These are phyloP conservation scores for Aspergillus campestris DNA, from an alignment of 495 filamentous ascomycete species.

Conservation along the genomic window DNA sequence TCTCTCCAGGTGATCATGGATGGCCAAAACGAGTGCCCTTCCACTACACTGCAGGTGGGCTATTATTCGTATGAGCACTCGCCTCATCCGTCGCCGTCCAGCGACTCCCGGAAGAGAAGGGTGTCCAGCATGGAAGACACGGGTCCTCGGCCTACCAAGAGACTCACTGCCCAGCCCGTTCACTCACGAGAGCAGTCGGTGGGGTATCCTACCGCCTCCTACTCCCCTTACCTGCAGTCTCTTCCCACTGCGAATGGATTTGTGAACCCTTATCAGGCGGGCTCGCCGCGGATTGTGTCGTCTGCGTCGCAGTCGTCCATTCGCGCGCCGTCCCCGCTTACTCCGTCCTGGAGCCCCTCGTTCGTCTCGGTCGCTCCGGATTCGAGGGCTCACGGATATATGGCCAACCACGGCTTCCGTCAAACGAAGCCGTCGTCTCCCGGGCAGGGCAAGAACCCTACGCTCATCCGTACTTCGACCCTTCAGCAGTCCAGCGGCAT, in stretches of 20 bases:
- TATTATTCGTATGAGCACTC: constrained; percentile 64
- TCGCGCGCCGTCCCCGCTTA: constrained; percentile 34
- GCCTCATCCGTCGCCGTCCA: constrained; percentile 22
- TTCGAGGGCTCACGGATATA: constrained; percentile 21
- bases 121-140: constrained; percentile 37
- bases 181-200: constrained; percentile 29
- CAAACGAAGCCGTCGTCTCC: constrained; percentile 35
- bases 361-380: constrained; percentile 23
- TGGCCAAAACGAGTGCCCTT: constrained; percentile 49
- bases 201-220: constrained; percentile 31
- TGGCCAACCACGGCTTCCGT: constrained; percentile 23
- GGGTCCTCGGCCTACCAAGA: constrained; percentile 34
- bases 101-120: constrained; percentile 44
- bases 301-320: constrained; percentile 27
- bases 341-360: constrained; percentile 38
- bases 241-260: constrained; percentile 28
- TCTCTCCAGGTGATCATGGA: constrained; percentile 68
- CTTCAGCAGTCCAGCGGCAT: constrained; percentile 49
- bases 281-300: constrained; percentile 24
- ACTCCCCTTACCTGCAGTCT: constrained; percentile 38
- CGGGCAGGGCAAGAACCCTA: constrained; percentile 46
- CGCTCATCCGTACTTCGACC: constrained; percentile 78
- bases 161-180: constrained; percentile 31
- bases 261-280: constrained; percentile 21
- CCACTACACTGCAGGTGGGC: constrained; percentile 61